Evolutionary conservation across 2,329 filamentous ascomycete genomes (phyloP).

Genomic region (Aureobasidium namibiae): DNA sequence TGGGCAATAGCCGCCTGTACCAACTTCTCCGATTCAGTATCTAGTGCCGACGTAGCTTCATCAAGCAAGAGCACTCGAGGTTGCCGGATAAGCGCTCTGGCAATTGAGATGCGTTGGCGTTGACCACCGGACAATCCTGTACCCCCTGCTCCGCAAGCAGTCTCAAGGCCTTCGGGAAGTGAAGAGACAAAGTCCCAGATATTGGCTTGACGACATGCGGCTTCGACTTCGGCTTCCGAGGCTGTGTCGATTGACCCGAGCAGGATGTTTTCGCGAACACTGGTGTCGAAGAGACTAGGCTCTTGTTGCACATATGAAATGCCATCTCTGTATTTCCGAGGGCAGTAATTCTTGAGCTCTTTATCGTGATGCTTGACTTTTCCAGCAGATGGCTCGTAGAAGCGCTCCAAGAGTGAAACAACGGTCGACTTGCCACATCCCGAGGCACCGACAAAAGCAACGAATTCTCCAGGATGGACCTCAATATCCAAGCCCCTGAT

Average conservation of each 20-base stretch:
- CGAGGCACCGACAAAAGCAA: constrained; percentile 36
- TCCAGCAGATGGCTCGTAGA: constrained; percentile 34
- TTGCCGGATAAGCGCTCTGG: constrained; percentile 35
- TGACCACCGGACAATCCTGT: constrained; percentile 37
- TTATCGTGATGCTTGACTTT: constrained; percentile 31
- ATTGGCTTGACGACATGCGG: constrained; percentile 33
- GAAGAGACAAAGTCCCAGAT: constrained; percentile 40
- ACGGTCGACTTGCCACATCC: constrained; percentile 37
- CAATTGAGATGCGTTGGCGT: constrained; percentile 34
- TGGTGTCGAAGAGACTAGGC: constrained; percentile 36
- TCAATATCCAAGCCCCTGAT: constrained; percentile 48
- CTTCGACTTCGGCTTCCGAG: constrained; percentile 23
- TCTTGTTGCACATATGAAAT: constrained; percentile 39
- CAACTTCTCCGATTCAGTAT: constrained; percentile 34
- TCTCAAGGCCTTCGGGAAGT: constrained; percentile 54
- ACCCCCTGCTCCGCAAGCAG: constrained; percentile 35
- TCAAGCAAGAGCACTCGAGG: constrained; percentile 34
- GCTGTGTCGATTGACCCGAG: constrained; percentile 26
- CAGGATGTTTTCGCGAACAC: constrained; percentile 35
- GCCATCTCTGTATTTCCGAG: constrained; percentile 25
- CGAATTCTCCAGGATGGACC: constrained; percentile 31
- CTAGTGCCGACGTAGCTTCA: constrained; percentile 35
- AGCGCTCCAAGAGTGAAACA: constrained; percentile 36
- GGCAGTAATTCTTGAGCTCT: constrained; percentile 31
- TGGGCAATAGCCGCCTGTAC: constrained; percentile 32